A percentile compares a stretch with the other conserved stretches of the same genome.
Evolutionary conservation across 768 basidiomycete genomes (phyloP).

Genomic region (Lentinula guzmanii): DNA sequence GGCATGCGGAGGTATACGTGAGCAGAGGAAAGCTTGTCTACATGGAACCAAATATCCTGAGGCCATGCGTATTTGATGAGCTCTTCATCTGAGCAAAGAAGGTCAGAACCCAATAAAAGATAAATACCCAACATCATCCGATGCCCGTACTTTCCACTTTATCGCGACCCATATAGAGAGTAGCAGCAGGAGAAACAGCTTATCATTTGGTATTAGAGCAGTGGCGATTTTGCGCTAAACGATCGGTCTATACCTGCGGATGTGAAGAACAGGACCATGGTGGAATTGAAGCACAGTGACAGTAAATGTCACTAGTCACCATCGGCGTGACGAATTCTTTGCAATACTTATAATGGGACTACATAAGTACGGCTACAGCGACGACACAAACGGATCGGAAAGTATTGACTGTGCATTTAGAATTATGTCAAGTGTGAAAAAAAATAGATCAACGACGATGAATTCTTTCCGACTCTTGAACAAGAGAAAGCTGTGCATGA

Average conservation of each 20-base stretch:
- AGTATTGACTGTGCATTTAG: no score
- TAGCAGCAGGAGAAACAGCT: constrained; percentile 61
- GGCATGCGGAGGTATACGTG: constrained; percentile 95
- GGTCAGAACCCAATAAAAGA: neutral
- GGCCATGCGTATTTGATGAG: constrained; percentile 90
- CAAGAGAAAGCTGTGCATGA: no score
- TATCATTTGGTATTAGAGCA: constrained; percentile 5
- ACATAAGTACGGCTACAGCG: no score
- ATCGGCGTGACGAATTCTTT: neutral
- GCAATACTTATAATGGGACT: no score
- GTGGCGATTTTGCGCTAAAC: constrained; percentile 4
- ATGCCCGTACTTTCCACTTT: constrained; percentile 80
- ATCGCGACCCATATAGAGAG: constrained; percentile 93
- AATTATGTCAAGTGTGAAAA: no score
- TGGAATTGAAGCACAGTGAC: neutral
- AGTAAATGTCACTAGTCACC: neutral
- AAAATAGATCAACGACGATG: no score
- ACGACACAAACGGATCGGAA: no score
- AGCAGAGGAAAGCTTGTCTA: constrained; percentile 95
- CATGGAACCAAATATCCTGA: constrained; percentile 91
- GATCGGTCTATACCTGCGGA: constrained; percentile 34
- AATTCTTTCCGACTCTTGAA: no score
- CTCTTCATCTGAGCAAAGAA: constrained; percentile 70
- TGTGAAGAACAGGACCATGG: constrained; percentile 64
- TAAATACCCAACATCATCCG: neutral